A percentile compares a stretch with the other conserved stretches of the same genome.
These are phyloP conservation scores for Fraxinus albicans DNA, from an alignment of 305 asterid species.

Conservation along the genomic window DNA sequence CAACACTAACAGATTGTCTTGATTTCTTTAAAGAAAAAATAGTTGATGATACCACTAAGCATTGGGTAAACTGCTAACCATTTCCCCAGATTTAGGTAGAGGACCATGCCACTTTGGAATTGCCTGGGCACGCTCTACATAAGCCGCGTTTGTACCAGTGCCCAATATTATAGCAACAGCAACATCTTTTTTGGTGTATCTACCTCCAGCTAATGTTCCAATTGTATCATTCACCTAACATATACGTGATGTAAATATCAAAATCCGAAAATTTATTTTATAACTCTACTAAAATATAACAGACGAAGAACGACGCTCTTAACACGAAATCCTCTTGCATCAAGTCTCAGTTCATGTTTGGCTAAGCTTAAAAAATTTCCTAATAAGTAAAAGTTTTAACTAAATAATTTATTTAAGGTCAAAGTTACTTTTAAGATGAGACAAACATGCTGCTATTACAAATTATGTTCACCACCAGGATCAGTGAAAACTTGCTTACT, in stretches of 20 bases:
- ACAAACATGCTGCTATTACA: not conserved
- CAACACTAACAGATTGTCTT: not conserved
- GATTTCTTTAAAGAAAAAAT: not conserved
- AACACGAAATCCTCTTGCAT: not conserved
- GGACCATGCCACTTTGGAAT: constrained; percentile 94
- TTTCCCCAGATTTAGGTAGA: constrained; percentile 79
- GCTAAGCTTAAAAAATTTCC: not conserved
- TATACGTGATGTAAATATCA: constrained; percentile 12
- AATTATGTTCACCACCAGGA: not conserved
- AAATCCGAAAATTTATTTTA: not conserved
- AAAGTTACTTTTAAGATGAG: not conserved
- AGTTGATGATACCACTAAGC: not conserved
- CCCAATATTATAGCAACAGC: constrained; percentile 81
- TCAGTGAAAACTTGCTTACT: constrained; percentile 39
- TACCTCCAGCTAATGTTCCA: constrained; percentile 93
- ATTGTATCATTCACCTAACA: constrained; percentile 80
- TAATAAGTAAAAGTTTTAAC: not conserved
- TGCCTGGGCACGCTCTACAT: constrained; percentile 81
- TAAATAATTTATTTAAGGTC: not conserved
- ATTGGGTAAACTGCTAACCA: constrained; percentile 47
- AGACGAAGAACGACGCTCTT: not conserved
- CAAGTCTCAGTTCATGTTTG: not conserved
- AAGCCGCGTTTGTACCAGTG: constrained; percentile 88
- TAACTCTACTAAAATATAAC: not conserved
- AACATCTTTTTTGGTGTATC: constrained; percentile 54